Evolutionary conservation across 352 stramenopile species (phyloP).

Genomic region (Phytophthora aleatoria): DNA sequence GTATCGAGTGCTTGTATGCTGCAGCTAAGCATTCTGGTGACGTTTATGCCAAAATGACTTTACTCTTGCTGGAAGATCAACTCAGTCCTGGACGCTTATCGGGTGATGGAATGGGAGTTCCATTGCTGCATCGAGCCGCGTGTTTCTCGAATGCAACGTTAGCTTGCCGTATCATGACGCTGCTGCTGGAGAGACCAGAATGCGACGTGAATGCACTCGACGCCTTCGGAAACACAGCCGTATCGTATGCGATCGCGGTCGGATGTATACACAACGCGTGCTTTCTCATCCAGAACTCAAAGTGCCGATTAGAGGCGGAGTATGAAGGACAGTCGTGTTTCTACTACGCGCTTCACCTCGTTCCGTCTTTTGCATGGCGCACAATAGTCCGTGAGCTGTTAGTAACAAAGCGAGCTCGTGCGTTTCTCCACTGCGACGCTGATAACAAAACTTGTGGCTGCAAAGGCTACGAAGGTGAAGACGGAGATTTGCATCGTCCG

Average conservation of each 20-base stretch:
- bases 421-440: slow-evolving; percentile 58
- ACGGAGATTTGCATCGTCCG: not conserved
- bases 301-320: slow-evolving; percentile 48
- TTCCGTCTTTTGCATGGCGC: slow-evolving; percentile 55
- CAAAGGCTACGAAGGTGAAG: slow-evolving; percentile 59
- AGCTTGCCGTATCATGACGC: slow-evolving; percentile 29
- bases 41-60: slow-evolving; percentile 47
- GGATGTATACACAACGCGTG: slow-evolving; percentile 43
- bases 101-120: slow-evolving; percentile 51
- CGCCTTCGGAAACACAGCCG: slow-evolving; percentile 48
- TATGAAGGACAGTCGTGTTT: slow-evolving; percentile 69
- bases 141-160: slow-evolving; percentile 38
- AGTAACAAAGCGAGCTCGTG: slow-evolving; percentile 29
- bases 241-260: slow-evolving; percentile 48
- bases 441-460: slow-evolving; percentile 47
- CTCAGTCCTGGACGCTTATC: slow-evolving; percentile 45
- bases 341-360: slow-evolving; percentile 64
- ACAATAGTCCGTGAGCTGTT: slow-evolving; percentile 45
- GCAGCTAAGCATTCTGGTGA: slow-evolving; percentile 33
- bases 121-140: slow-evolving; percentile 58
- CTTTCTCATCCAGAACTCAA: slow-evolving; percentile 39
- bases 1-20: slow-evolving; percentile 23
- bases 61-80: slow-evolving; percentile 38
- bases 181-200: slow-evolving; percentile 27
- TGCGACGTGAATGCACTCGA: slow-evolving; percentile 61